These are phyloP conservation scores for Paraurostyla sp. DNA, from an alignment of 73 alveolate species.

Conservation along the genomic window DNA sequence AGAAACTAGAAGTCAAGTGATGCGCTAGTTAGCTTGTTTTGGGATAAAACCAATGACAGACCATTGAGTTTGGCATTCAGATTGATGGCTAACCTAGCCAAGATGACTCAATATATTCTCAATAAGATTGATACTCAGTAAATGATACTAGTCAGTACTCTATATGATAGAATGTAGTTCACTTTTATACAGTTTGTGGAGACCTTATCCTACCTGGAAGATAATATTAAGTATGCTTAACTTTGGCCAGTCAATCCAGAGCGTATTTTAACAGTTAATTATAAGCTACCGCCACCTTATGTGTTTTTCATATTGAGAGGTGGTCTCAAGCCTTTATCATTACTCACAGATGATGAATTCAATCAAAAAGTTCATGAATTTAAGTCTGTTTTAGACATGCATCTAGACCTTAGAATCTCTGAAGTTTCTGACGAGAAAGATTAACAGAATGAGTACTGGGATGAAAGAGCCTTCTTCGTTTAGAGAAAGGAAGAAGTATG, in stretches of 20 bases:
- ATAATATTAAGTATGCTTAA: not conserved
- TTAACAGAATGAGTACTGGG: constrained; percentile 58
- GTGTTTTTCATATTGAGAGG: constrained; percentile 75
- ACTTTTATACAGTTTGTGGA: constrained; percentile 69
- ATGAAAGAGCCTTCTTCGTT: constrained; percentile 51
- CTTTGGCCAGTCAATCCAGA: constrained; percentile 72
- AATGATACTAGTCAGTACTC: constrained; percentile 59
- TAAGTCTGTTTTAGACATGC: constrained; percentile 57
- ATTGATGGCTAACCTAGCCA: constrained; percentile 66
- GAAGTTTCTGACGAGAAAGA: constrained; percentile 33
- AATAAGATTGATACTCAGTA: constrained; percentile 47
- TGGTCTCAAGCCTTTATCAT: constrained; percentile 59
- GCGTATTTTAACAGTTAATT: constrained; percentile 36
- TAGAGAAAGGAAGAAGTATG: constrained; percentile 45
- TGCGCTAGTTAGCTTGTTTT: constrained; percentile 44
- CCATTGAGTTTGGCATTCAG: constrained; percentile 62
- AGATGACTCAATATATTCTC: constrained; percentile 57
- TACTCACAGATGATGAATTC: constrained; percentile 63
- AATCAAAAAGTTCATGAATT: constrained; percentile 46
- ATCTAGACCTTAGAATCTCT: not conserved
- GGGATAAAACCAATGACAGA: constrained; percentile 22
- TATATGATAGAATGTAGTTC: constrained; percentile 71
- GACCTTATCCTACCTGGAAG: constrained; percentile 44
- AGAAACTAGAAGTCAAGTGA: constrained; percentile 64
- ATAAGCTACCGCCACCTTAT: constrained; percentile 67